These are phyloP conservation scores for Haematococcus lacustris DNA, from an alignment of 139 green algal genomes.

Conservation along the genomic window DNA sequence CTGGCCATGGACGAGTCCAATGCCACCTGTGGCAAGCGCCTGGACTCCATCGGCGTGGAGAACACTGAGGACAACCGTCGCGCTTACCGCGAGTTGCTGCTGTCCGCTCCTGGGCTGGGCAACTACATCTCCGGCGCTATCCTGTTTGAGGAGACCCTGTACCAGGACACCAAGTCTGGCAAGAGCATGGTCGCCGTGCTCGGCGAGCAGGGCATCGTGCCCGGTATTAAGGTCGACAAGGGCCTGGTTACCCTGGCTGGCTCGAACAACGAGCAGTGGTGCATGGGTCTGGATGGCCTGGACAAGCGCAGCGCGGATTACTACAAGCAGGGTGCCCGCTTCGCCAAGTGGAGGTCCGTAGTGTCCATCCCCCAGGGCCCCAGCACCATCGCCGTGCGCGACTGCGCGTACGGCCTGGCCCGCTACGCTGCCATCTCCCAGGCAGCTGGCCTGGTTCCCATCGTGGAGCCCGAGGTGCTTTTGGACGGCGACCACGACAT, in stretches of 20 bases:
- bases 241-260: conserved; percentile 88
- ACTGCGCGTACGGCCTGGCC: conserved; percentile 94
- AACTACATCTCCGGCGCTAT: conserved; percentile 90
- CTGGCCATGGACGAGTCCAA: conserved; percentile 99
- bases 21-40: conserved; percentile 91
- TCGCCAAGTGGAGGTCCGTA: conserved; percentile 94
- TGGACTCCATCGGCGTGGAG: conserved; percentile 95
- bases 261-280: conserved; percentile 89
- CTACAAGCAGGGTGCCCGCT: conserved; percentile 97
- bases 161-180: conserved; percentile 78
- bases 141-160: conserved; percentile 99
- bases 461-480: conserved; percentile 98
- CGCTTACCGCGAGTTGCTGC: conserved; percentile 92
- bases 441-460: conserved; percentile 89
- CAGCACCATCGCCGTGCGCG: conserved; percentile 68
- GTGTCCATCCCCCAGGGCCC: conserved; percentile 84
- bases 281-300: conserved; percentile 94
- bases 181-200: conserved; percentile 83
- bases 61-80: conserved; percentile 99
- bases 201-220: conserved; percentile 72
- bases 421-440: conserved; percentile 83
- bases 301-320: conserved; percentile 85
- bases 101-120: conserved; percentile 82
- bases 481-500: conserved; percentile 82
- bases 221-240: conserved; percentile 96